Evolutionary conservation across 1,284 basidiomycete genomes (phyloP), one percentile per base, ranked within the genome.

Genomic region (Irpex sp.): DNA sequence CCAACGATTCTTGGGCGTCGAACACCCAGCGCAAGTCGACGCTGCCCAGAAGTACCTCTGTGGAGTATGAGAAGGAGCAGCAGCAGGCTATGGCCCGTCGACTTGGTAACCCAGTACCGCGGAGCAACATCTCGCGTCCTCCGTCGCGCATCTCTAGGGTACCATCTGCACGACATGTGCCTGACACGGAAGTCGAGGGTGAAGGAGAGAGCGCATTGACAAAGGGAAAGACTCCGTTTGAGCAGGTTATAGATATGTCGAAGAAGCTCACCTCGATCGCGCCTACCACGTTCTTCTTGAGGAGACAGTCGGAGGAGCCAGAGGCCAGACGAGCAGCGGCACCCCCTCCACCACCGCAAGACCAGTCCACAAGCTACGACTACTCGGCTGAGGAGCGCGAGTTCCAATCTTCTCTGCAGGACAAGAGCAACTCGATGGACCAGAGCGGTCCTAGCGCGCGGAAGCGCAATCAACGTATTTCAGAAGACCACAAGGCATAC

Each of bases 401-500:
- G 31, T 88, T 78, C 66, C 69, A 72, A 9, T 58, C 64, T n/a
- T 35, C 65, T 6, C 59, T 65, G 15, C 72, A 76, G 46, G 69
- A 75, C 55, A 75, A 79, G 65, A 79, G 73, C 63, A 55, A 55
- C 31, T 55, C 53, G 53, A 55, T 55, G 53, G 53, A 55, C 3
- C 63, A 74, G 2, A 53, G 66, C 65, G 37, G 65, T 68, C 62
- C 73, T 66, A 65, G 70, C 69, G 66, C 69, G 70, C 58, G 47
- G 26, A 83, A 79, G 70, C 83, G 85, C 36, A 81, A 80, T 66
- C 39, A 46, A 1, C 82, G 85, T 35, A 90, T 92, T 64, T 88
- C 89, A 0, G 69, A 76, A 43, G 91, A 93, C 72, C 91, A 93
- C 74, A 90, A 89, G 70, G 90, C 90, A 0, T 93, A 93, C 70